Evolutionary conservation across 208 protist genomes (phyloP).

Genomic region (Acanthamoeba healyi): DNA sequence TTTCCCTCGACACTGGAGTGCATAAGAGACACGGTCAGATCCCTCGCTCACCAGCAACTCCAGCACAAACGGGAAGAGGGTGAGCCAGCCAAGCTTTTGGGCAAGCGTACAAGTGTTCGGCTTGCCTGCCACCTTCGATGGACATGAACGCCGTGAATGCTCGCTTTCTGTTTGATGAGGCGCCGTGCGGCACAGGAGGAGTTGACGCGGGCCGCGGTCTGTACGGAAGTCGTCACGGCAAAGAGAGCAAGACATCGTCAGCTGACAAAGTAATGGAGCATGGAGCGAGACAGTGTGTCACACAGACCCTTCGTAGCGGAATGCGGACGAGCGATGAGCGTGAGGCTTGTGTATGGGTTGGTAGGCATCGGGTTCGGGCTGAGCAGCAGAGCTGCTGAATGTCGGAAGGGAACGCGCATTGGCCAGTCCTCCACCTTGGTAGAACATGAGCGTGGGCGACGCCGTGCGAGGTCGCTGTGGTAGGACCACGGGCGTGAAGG

Average conservation of each 20-base stretch:
- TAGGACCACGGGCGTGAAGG: constrained; percentile 32
- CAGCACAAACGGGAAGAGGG: no score
- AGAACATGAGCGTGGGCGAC: constrained; percentile 46
- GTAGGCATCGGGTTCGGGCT: constrained; percentile 44
- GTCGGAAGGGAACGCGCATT: not conserved
- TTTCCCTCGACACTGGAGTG: no score
- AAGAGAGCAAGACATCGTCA: no score
- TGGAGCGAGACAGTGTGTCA: not conserved
- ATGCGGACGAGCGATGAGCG: constrained; percentile 19
- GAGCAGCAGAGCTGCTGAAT: constrained; percentile 3
- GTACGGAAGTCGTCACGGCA: no score
- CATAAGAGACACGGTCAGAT: no score
- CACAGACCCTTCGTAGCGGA: not conserved
- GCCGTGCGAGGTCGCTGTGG: constrained; percentile 49
- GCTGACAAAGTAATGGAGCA: no score
- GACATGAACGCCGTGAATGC: constrained; percentile 6
- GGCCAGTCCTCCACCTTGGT: constrained; percentile 55
- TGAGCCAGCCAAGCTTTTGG: no score
- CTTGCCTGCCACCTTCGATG: not conserved
- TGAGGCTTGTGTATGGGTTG: constrained; percentile 63
- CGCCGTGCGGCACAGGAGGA: not conserved
- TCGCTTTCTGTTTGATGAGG: not conserved
- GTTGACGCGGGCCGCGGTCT: no score
- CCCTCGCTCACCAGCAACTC: no score
- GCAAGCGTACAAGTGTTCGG: not conserved